phyloP scores from a whole-genome alignment of 768 basidiomycete genomes.

The Butyriboletus loyo region DNA sequence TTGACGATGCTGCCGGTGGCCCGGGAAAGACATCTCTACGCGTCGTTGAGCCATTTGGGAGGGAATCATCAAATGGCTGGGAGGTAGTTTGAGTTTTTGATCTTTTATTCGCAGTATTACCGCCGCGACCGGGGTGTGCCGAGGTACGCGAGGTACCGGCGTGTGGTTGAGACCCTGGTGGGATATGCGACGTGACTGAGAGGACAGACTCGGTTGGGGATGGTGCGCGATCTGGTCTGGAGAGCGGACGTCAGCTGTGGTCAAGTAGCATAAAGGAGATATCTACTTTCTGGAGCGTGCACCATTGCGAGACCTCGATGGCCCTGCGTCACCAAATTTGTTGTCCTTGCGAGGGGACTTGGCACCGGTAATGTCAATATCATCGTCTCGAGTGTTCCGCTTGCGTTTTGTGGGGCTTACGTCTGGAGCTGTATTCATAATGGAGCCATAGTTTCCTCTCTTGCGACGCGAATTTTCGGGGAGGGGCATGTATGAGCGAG shows the following conservation, averaged over 20 bases:
- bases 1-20: slow-evolving; percentile 46
- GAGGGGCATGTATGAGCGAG: slow-evolving; percentile 66
- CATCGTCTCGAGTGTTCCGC: slow-evolving; percentile 60
- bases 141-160: slow-evolving; percentile 26
- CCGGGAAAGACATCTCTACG: slow-evolving; percentile 45
- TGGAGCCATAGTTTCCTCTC: slow-evolving; percentile 52
- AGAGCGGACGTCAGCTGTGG: slow-evolving; percentile 1
- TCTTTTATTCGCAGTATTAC: slow-evolving; percentile 41
- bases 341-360: slow-evolving; percentile 64
- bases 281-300: slow-evolving; percentile 62
- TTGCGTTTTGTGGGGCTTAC: slow-evolving; percentile 66
- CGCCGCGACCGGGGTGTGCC: slow-evolving; percentile 32
- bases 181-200: slow-evolving; percentile 67
- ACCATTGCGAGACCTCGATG: slow-evolving; percentile 49
- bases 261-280: background rate
- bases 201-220: slow-evolving; percentile 75
- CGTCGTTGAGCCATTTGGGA: slow-evolving; percentile 38
- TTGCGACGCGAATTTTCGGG: slow-evolving; percentile 65
- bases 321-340: slow-evolving; percentile 40
- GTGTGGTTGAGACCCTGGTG: slow-evolving; percentile 31
- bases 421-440: slow-evolving; percentile 51
- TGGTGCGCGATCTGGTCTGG: slow-evolving; percentile 58
- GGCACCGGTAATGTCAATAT: slow-evolving; percentile 46
- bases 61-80: slow-evolving; percentile 40
- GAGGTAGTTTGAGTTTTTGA: slow-evolving; percentile 36